A percentile compares a stretch with the other conserved stretches of the same genome.
Evolutionary conservation across 176 grass and related monocot species (phyloP).

Genomic region (Oryza longistaminata): DNA sequence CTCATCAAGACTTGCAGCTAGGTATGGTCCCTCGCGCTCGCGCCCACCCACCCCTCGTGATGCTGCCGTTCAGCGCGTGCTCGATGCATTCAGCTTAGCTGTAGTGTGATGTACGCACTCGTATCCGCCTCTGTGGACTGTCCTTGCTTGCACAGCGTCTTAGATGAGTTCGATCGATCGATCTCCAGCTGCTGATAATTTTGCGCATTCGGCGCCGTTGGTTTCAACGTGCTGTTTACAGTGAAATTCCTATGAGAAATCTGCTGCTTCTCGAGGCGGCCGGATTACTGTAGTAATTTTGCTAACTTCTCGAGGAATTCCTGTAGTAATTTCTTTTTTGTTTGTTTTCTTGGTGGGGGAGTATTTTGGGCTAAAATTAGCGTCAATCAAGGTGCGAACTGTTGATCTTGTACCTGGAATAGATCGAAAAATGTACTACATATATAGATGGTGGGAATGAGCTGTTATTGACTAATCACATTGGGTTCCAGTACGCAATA

Average conservation of each 20-base stretch:
- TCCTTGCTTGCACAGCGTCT: background rate
- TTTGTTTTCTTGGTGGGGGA: background rate
- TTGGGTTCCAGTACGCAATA: slow-evolving; percentile 11
- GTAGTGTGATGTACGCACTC: background rate
- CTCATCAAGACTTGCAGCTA: background rate
- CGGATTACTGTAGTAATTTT: background rate
- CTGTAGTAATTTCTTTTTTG: too few relatives aligned
- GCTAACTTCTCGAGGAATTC: too few relatives aligned
- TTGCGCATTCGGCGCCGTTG: too few relatives aligned
- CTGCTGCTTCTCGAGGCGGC: background rate
- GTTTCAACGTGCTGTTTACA: too few relatives aligned
- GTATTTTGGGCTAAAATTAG: background rate
- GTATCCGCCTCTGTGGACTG: background rate
- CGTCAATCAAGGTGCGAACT: background rate
- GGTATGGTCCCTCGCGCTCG: slow-evolving; percentile 19
- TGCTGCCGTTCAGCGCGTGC: slow-evolving; percentile 21
- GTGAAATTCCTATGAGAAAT: background rate
- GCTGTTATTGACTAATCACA: slow-evolving; percentile 1
- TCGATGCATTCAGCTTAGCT: background rate
- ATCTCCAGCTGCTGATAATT: too few relatives aligned
- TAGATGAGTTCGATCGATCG: background rate
- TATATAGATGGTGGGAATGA: background rate
- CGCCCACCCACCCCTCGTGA: background rate
- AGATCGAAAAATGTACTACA: background rate
- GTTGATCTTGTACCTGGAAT: background rate